Percentiles rank a stretch among this genome's conserved stretches.
Conservation (phyloP, 1,284 basidiomycete species). For the Heterobasidion annosum region DNA sequence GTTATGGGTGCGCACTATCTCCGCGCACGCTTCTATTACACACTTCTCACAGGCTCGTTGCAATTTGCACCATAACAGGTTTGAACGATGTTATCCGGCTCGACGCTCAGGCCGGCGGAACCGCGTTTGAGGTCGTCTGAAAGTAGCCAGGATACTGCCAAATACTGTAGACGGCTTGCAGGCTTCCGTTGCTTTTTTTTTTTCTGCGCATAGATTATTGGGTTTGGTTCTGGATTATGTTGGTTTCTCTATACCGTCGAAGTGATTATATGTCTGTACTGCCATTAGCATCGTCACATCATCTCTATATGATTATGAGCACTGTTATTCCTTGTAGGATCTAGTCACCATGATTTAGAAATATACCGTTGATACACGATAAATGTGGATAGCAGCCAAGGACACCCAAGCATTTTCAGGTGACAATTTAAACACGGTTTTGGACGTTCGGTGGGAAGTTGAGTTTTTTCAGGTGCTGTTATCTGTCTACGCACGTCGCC, state of each 20-base stretch:
- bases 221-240: background rate
- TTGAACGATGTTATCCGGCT: slow-evolving; percentile 46
- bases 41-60: background rate
- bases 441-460: too few species aligned
- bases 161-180: background rate
- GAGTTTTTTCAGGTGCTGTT: too few species aligned
- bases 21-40: background rate
- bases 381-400: too few species aligned
- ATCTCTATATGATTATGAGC: too few species aligned
- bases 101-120: slow-evolving; percentile 53
- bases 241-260: background rate
- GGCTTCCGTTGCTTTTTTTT: background rate
- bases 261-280: too few species aligned
- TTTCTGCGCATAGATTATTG: background rate
- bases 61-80: slow-evolving; percentile 23
- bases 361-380: too few species aligned
- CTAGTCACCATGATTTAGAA: too few species aligned
- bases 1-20: slow-evolving; percentile 43
- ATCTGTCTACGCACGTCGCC: too few species aligned
- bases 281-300: too few species aligned
- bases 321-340: too few species aligned
- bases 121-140: slow-evolving; percentile 42
- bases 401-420: too few species aligned
- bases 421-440: too few species aligned
- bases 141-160: background rate